Evolutionary conservation across 192 early-diverging fungal genomes (phyloP), one percentile per base, ranked within the genome.

Genomic region (Pecoramyces ruminantium): DNA sequence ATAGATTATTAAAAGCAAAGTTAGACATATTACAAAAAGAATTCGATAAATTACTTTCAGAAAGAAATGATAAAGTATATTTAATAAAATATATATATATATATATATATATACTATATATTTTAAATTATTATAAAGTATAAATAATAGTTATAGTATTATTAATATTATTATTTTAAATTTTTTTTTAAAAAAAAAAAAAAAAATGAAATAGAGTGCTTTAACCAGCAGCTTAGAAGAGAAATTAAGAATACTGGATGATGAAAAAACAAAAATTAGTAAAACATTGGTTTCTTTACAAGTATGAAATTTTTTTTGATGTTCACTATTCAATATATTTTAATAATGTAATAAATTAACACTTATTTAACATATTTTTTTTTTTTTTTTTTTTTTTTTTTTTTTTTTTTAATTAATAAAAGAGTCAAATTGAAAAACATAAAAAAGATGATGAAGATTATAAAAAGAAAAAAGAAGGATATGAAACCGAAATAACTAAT

Each of bases 1-100:
- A 83, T 79, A 81, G 89, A n/a, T 84, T 89, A 28, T 81, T 90
- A 9, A 88, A 87, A 83, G 87, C 89, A 18, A 89, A 87, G 38
- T 78, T 90, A 17, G 81, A 81, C 27, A 86, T 87, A 25, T 51
- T 90, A 77, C 84, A 90, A 82, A 79, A 87, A 79, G 88, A 90
- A 58, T 80, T 90, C 78, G 84, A 86, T 28, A 84, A 84, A 79
- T 40, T 90, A 0, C 29, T 25, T n/a, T 42, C 80, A 82, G 86
- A 67, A 25, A 17, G 21, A 83, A 86, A 42, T 79, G 80, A 18
- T 67, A 83, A 28, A 38, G 28, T 13, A 86, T 86, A 81, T 85
- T 34, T 34, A 34, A 34, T 6, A 6, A 34, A 6, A 34, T 29
- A n/a, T 82, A 28, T 82, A 78, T 58, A 25, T 29, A 16, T 28